A percentile compares a stretch with the other conserved stretches of the same genome.
Conservation (phyloP, 208 protist genomes). For the Trypanosoma avium region DNA sequence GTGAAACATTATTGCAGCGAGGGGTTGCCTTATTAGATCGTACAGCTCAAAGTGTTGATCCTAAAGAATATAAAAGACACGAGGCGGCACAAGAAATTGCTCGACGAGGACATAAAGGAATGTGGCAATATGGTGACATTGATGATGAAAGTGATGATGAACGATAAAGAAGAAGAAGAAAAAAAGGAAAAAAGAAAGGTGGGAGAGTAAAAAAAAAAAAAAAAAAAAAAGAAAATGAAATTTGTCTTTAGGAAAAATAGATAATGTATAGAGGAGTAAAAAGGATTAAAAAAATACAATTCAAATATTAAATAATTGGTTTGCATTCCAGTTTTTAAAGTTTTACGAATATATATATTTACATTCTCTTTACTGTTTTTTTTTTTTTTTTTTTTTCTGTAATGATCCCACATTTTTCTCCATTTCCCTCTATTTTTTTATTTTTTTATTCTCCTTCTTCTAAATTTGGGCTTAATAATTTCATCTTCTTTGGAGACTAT, state of each 20-base stretch:
- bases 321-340: not conserved
- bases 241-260: no score
- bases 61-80: conserved; percentile 56
- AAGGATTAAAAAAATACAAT: no score
- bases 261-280: no score
- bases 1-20: conserved; percentile 77
- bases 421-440: conserved; percentile 10
- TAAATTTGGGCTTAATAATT: not conserved
- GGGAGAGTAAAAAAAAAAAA: conserved; percentile 5
- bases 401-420: not conserved
- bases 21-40: conserved; percentile 78
- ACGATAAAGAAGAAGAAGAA: conserved; percentile 18
- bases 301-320: no score
- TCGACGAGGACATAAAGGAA: conserved; percentile 72
- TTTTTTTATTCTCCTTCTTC: not conserved
- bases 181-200: not conserved
- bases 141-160: conserved; percentile 66
- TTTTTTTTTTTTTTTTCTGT: conserved; percentile 22
- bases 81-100: conserved; percentile 77
- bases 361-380: conserved; percentile 6
- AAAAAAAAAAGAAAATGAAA: no score
- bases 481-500: no score
- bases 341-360: conserved; percentile 3
- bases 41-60: conserved; percentile 37
- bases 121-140: conserved; percentile 89